Evolutionary conservation across 2,329 filamentous ascomycete species (phyloP), one percentile per base, ranked within the genome.

Genomic region (Bertia moriformis): DNA sequence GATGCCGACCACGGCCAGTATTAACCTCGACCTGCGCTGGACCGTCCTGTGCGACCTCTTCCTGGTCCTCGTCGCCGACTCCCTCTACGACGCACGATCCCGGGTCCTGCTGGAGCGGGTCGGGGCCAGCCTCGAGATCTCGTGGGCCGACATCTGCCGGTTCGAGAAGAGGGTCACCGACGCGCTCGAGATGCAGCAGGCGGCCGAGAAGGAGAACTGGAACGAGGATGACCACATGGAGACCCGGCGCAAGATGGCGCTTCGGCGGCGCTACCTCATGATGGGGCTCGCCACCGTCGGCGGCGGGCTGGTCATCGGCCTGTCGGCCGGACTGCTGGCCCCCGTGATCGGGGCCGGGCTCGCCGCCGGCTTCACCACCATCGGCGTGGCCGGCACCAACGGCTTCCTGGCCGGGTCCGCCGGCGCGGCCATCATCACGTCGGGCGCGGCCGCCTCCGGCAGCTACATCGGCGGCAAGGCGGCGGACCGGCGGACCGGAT

Each of bases 111-210:
- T 98, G 4, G 89, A 96, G 58, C 69, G 74, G 40, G 86, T 96
- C 1, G 91, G 81, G 22, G 69, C 74, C 39, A 80, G 82, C 43
- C 71, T 98, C 48, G 77, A 83, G 33, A 79, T 98, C 5, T 71
- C 80, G 13, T 93, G 85, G 85, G 66, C 93, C 40, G 91, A 98
- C 47, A 93, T 96, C 41, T 93, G 88, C 58, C 78, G 86, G 29
- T 98, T 98, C 51, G 91, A 98, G 61, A 96, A 94, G 62, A 81
- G 87, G 39, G 86, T 98, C 4, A 95, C 91, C 4, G 91, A 98
- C 58, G 87, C 91, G 1, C 65, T 98, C 17, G 91, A 98, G 58
- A 95, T 98, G 86, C 89, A 96, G 59, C 87, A 96, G 57, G 78
- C 83, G 37, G 85, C 86, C 4, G 83, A 87, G 45, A 93, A 89